These are phyloP conservation scores for Ceratobasidium sp. DNA, from an alignment of 1,284 basidiomycete genomes.

Conservation along the genomic window DNA sequence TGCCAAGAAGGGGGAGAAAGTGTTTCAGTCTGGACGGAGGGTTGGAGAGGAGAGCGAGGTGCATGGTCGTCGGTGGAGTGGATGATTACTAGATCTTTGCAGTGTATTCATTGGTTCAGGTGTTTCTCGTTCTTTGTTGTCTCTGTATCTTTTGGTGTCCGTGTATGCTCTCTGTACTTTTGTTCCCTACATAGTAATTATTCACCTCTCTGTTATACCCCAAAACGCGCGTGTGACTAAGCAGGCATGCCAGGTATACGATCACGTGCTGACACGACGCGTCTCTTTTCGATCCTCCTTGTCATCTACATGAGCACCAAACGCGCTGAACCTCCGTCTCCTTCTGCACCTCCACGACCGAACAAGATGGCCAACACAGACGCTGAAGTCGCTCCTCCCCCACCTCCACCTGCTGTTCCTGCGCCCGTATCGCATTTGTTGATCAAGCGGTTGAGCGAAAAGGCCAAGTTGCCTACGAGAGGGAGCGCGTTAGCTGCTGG, in stretches of 20 bases:
- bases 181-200: constrained; percentile 3
- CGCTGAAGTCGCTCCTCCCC: not conserved
- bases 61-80: constrained; percentile 23
- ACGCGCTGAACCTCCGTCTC: constrained; percentile 37
- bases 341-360: constrained; percentile 19
- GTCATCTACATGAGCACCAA: constrained; percentile 8
- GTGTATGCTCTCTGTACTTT: constrained; percentile 26
- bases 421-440: constrained; percentile 65
- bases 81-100: not conserved
- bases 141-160: not conserved
- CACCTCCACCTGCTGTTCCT: constrained; percentile 44
- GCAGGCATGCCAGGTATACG: not conserved
- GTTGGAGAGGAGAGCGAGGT: not conserved
- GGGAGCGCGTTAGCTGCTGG: constrained; percentile 91
- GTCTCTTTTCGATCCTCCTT: not conserved
- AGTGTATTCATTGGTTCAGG: not conserved
- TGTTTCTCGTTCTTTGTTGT: constrained; percentile 1
- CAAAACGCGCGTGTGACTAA: not conserved
- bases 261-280: constrained; percentile 6
- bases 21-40: not conserved
- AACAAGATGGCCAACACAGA: constrained; percentile 38
- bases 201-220: constrained; percentile 2
- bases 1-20: not conserved
- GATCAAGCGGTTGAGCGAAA: constrained; percentile 86
- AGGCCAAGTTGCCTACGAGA: constrained; percentile 87